Conservation (phyloP, 1,284 basidiomycete genomes). For the Hemileia vastatrix region DNA sequence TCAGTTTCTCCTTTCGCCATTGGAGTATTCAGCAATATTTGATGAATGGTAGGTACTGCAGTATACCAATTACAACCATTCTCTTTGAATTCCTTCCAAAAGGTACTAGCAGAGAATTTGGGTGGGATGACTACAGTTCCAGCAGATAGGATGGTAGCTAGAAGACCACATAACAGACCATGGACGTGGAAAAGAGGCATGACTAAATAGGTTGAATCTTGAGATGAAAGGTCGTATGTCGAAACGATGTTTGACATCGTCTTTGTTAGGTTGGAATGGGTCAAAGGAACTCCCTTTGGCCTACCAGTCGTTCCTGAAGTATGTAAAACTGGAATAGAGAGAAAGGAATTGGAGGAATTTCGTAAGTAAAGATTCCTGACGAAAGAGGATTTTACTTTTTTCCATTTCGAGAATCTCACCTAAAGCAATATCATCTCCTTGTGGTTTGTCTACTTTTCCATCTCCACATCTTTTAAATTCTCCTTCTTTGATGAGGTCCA, state of each 20-base stretch:
- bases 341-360: no score
- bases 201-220: constrained; percentile 50
- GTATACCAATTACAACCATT: constrained; percentile 55
- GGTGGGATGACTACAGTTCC: constrained; percentile 55
- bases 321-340: constrained; percentile 40
- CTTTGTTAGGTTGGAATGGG: no score
- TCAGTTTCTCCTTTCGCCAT: constrained; percentile 45
- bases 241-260: constrained; percentile 47
- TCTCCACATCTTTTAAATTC: no score
- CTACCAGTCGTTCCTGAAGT: constrained; percentile 58
- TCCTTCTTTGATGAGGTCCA: no score
- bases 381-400: no score
- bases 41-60: constrained; percentile 49
- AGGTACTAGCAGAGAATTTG: constrained; percentile 53
- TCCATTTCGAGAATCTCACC: no score
- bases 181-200: constrained; percentile 64
- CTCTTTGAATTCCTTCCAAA: constrained; percentile 55
- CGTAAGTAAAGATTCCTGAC: no score
- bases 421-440: constrained; percentile 14
- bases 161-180: constrained; percentile 56
- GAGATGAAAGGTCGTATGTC: constrained; percentile 52
- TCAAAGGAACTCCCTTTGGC: constrained; percentile 46
- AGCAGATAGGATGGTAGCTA: constrained; percentile 54
- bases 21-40: constrained; percentile 47
- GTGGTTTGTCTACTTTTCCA: background rate